Evolutionary conservation across 306 rosid genomes (phyloP).

Genomic region (Lupinus albus): DNA sequence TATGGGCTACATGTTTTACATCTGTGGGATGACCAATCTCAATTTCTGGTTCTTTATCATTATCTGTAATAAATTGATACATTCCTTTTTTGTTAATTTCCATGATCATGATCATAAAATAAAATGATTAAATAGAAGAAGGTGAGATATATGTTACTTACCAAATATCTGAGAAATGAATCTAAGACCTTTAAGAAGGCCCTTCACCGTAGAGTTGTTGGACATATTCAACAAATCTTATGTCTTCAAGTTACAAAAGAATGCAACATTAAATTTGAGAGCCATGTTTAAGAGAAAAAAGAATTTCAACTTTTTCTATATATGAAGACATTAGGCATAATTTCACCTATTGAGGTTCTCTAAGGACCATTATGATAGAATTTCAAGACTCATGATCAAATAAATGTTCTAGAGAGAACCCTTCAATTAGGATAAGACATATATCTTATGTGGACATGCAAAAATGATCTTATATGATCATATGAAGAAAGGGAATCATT

Average conservation of each 20-base stretch:
- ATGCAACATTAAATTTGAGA: slow-evolving; percentile 32
- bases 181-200: slow-evolving; percentile 84
- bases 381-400: slow-evolving; percentile 36
- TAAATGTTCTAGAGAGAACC: slow-evolving; percentile 24
- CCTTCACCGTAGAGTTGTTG: slow-evolving; percentile 75
- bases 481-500: slow-evolving; percentile 34
- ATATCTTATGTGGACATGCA: neutral
- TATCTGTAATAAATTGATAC: slow-evolving; percentile 51
- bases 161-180: slow-evolving; percentile 94
- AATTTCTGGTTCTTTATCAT: slow-evolving; percentile 72
- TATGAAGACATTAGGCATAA: neutral
- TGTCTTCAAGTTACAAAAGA: slow-evolving; percentile 22
- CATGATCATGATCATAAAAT: neutral
- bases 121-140: neutral
- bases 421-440: slow-evolving; percentile 18
- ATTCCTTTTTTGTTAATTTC: neutral
- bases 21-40: slow-evolving; percentile 88
- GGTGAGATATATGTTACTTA: slow-evolving; percentile 41
- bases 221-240: slow-evolving; percentile 50
- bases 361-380: neutral
- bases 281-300: neutral
- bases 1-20: slow-evolving; percentile 94
- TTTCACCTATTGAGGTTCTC: slow-evolving; percentile 8
- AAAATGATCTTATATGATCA: slow-evolving; percentile 13
- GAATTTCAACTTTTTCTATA: neutral